phyloP scores from a whole-genome alignment of 1,284 basidiomycete species.

The Puccinia novopanici region DNA sequence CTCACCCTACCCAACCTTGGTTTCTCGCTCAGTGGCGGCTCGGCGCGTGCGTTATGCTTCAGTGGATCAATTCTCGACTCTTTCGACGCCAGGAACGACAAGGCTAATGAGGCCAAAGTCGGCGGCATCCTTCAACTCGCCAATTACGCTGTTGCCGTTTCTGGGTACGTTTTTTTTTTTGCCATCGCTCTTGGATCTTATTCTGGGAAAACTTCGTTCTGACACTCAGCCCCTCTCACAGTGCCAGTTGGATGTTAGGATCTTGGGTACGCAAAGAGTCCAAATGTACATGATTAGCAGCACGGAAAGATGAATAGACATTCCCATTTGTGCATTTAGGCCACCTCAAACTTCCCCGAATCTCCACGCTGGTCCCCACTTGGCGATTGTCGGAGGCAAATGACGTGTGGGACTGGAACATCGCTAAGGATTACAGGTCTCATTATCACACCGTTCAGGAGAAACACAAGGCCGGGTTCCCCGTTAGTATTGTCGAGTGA shows the following conservation, averaged over 20 bases:
- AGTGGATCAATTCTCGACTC: conserved; percentile 41
- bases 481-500: conserved; percentile 43
- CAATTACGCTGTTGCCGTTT: conserved; percentile 39
- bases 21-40: conserved; percentile 39
- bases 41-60: conserved; percentile 29
- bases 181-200: not conserved
- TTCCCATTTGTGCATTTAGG: not conserved
- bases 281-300: not conserved
- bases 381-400: conserved; percentile 40
- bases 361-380: conserved; percentile 7
- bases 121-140: conserved; percentile 38
- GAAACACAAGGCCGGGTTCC: conserved; percentile 45
- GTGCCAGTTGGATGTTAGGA: conserved; percentile 40
- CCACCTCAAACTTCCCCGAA: conserved; percentile 42
- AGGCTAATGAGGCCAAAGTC: conserved; percentile 34
- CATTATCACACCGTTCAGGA: conserved; percentile 21
- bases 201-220: not conserved
- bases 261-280: conserved; percentile 15
- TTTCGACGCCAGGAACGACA: conserved; percentile 35
- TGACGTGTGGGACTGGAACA: conserved; percentile 45
- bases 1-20: conserved; percentile 40
- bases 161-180: conserved; percentile 35
- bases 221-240: not conserved
- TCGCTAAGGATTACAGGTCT: conserved; percentile 32
- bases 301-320: not conserved